A percentile compares a stretch with the other conserved stretches of the same genome.
phyloP scores from a whole-genome alignment of 306 rosid species.

The Vigna mungo region DNA sequence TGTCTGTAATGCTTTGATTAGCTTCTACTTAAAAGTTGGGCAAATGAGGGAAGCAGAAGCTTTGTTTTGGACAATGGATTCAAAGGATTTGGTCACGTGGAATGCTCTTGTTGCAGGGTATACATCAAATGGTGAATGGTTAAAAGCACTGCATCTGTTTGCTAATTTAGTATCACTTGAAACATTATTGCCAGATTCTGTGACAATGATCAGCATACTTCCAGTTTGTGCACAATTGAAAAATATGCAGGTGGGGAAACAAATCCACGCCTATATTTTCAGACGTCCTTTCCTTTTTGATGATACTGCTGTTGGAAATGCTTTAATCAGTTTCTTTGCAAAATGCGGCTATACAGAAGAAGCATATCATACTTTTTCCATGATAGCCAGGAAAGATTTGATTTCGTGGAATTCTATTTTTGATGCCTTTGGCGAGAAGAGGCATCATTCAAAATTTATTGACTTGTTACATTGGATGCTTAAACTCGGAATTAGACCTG shows the following conservation, averaged over 20 bases:
- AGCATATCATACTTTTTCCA: constrained; percentile 61
- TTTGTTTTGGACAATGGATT: constrained; percentile 66
- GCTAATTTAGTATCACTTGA: constrained; percentile 52
- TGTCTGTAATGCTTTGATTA: constrained; percentile 80
- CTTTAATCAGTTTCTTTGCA: constrained; percentile 78
- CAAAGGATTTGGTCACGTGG: constrained; percentile 92
- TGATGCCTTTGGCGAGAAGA: constrained; percentile 64
- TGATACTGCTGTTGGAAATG: constrained; percentile 72
- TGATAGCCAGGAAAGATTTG: constrained; percentile 70
- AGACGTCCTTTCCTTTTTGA: constrained; percentile 57
- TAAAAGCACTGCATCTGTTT: constrained; percentile 71
- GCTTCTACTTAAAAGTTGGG: constrained; percentile 78
- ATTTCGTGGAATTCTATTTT: constrained; percentile 96
- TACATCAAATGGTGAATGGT: constrained; percentile 71
- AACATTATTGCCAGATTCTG: constrained; percentile 62
- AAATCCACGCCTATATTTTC: constrained; percentile 72
- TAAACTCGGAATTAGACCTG: constrained; percentile 63
- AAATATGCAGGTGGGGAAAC: constrained; percentile 62
- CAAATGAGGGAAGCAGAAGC: constrained; percentile 61
- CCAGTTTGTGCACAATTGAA: constrained; percentile 70
- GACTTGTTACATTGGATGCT: constrained; percentile 65
- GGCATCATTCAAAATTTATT: constrained; percentile 53
- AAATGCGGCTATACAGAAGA: constrained; percentile 59
- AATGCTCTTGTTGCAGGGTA: constrained; percentile 84
- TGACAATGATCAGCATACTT: constrained; percentile 77